phyloP scores from a whole-genome alignment of 768 basidiomycete genomes.

The Suillus hirtellus region DNA sequence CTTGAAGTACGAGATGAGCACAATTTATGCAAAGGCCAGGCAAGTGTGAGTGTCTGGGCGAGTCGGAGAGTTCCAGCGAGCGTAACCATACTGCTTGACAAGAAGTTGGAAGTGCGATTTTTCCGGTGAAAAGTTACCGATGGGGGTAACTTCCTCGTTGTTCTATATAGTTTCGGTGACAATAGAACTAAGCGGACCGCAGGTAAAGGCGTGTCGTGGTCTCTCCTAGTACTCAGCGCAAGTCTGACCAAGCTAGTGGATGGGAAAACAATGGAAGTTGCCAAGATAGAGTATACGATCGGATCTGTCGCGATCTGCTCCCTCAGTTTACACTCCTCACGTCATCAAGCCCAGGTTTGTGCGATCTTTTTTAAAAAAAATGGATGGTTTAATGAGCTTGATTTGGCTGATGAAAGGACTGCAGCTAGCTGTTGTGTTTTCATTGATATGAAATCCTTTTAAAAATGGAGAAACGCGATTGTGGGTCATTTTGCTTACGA shows the following conservation, averaged over 20 bases:
- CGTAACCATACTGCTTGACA: background rate
- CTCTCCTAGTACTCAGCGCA: too few species aligned
- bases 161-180: constrained; percentile 12
- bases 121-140: background rate
- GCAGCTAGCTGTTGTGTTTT: constrained; percentile 19
- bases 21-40: background rate
- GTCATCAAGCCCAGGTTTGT: too few species aligned
- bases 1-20: constrained; percentile 7
- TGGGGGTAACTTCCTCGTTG: constrained; percentile 2
- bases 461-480: constrained; percentile 26
- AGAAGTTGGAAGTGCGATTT: background rate
- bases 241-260: too few species aligned
- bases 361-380: background rate
- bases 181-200: constrained; percentile 27
- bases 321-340: background rate
- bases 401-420: background rate
- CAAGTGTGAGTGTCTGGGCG: background rate
- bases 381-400: background rate
- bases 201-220: constrained; percentile 28
- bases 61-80: background rate
- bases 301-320: constrained; percentile 33
- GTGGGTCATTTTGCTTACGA: constrained; percentile 30
- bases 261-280: background rate
- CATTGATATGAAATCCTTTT: constrained; percentile 16
- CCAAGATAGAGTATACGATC: constrained; percentile 19